Evolutionary conservation across 2,329 filamentous ascomycete species (phyloP), one percentile per base, ranked within the genome.

Genomic region (Pseudogymnoascus sp.): DNA sequence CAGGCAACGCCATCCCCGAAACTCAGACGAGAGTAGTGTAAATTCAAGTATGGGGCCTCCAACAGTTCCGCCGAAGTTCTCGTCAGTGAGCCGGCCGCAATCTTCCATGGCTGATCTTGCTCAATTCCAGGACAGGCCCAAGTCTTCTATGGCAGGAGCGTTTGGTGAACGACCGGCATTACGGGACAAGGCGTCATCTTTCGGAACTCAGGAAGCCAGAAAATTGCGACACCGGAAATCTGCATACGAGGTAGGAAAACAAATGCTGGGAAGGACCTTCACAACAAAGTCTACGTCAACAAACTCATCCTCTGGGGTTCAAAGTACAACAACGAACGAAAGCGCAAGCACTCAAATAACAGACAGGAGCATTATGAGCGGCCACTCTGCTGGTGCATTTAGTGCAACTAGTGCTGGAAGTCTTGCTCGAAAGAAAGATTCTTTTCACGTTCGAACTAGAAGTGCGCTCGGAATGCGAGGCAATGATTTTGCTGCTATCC

Each of bases 341-440:
- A 89, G 85, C 67, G 84, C 82, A 42, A 90, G 88, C 67, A 93
- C 89, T 0, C 86, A 90, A 68, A 87, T 86, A 73, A 97, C 91
- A 15, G 87, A 88, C 69, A 86, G 88, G 69, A 97, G 91, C 70
- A 75, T 99, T 46, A 97, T 97, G 93, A 97, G 93, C 74, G 95
- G 93, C 2, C 83, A 85, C 61, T 97, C 95, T 62, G 95, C 95
- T 0, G 88, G 93, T 60, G 93, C 84, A 11, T 91, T 97, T 75
- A 97, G 93, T 74, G 90, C 92, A 60, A 97, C 95, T 15, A 97
- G 95, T 76, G 95, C 95, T 15, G 95, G 93, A 62, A 97, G 93
- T 76, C 85, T 96, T 67, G 93, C 92, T 31, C 86, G 93, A 65
- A 89, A 90, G 71, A 88, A 88, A 67, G 75, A 75, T 61, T 67